These are phyloP conservation scores for Codiaeum variegatum DNA, from an alignment of 441 rosid species.

Conservation along the genomic window DNA sequence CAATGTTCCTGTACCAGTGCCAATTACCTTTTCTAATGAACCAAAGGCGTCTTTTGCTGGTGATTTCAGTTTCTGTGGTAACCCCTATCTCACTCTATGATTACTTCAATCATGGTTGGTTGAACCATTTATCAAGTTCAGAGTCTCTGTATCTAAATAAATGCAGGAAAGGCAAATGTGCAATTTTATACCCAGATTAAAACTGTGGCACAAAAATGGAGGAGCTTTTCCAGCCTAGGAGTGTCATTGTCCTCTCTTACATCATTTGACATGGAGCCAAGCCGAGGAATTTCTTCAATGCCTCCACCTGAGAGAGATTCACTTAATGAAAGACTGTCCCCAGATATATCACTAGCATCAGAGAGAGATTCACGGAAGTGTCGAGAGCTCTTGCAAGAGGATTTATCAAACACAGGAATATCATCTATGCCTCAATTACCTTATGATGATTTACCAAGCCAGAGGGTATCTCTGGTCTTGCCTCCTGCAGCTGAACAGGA, in stretches of 20 bases:
- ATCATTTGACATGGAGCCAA: conserved; percentile 28
- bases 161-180: conserved; percentile 24
- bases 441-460: conserved; percentile 23
- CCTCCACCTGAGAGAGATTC: conserved; percentile 32
- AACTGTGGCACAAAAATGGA: conserved; percentile 28
- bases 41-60: conserved; percentile 90
- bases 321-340: conserved; percentile 20
- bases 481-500: conserved; percentile 25
- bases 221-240: conserved; percentile 20
- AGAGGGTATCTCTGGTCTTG: conserved; percentile 19
- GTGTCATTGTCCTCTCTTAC: conserved; percentile 29
- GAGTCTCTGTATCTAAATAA: too few relatives aligned
- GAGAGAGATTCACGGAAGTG: conserved; percentile 28
- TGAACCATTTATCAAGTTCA: not conserved
- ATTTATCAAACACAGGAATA: conserved; percentile 26
- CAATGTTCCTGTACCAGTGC: conserved; percentile 91
- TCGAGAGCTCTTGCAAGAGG: conserved; percentile 22
- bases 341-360: conserved; percentile 26
- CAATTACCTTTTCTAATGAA: conserved; percentile 84
- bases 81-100: not conserved
- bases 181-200: conserved; percentile 29
- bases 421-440: conserved; percentile 26
- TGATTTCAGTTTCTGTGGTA: conserved; percentile 90
- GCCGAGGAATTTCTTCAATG: conserved; percentile 25
- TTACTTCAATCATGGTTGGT: not conserved